A percentile compares a stretch with the other conserved stretches of the same genome.
Evolutionary conservation across 495 filamentous ascomycete species (phyloP).

Genomic region (Xylaria intraflava): DNA sequence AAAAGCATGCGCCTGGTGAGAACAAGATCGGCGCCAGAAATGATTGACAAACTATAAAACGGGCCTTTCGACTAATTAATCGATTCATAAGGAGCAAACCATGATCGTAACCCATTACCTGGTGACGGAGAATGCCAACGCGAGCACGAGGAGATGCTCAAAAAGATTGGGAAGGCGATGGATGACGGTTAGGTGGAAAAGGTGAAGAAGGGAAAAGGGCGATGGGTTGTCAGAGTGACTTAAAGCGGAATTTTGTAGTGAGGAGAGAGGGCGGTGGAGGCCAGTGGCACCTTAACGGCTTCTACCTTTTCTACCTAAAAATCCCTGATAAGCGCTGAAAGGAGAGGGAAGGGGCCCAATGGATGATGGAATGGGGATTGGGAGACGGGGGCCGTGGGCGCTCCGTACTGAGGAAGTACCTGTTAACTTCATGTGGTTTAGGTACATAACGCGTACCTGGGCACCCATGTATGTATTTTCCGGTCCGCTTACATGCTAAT

Average conservation of each 20-base stretch:
- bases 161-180: neutral
- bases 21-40: neutral
- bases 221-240: neutral
- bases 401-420: too few species aligned
- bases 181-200: slow-evolving; percentile 1
- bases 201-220: slow-evolving; percentile 2
- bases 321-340: neutral
- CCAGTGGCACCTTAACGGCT: neutral
- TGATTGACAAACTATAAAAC: neutral
- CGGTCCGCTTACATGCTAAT: too few species aligned
- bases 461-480: too few species aligned
- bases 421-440: too few species aligned
- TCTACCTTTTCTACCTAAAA: neutral
- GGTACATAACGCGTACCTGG: too few species aligned
- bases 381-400: too few species aligned
- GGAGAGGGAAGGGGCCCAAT: neutral
- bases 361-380: too few species aligned
- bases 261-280: neutral
- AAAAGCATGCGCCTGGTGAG: slow-evolving; percentile 6
- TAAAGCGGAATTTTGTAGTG: slow-evolving; percentile 2
- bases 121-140: neutral
- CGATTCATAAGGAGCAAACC: neutral
- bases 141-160: neutral
- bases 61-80: slow-evolving; percentile 1
- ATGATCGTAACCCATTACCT: slow-evolving; percentile 1